A percentile compares a stretch with the other conserved stretches of the same genome.
These are phyloP conservation scores for Gonapodya prolifera DNA, from an alignment of 192 early-diverging fungal genomes.

Conservation along the genomic window DNA sequence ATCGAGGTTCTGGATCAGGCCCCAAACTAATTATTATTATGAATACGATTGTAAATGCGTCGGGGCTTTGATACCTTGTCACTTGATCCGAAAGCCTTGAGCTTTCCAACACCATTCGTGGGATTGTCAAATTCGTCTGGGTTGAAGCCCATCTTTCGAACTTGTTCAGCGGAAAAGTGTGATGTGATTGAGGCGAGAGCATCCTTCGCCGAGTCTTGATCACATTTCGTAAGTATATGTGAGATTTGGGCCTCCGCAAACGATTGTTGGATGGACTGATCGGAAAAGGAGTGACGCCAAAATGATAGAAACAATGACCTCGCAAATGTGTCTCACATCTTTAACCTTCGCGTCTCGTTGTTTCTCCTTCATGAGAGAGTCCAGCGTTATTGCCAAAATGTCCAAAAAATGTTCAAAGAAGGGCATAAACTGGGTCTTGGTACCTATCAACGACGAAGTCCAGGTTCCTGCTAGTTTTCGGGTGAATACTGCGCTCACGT, in stretches of 20 bases:
- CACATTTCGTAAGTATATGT: not conserved
- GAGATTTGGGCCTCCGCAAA: not conserved
- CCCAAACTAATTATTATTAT: no score
- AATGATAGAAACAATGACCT: no score
- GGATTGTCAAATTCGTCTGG: not conserved
- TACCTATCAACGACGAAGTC: not conserved
- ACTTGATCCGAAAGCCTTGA: no score
- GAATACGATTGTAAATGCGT: no score
- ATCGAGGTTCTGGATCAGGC: no score
- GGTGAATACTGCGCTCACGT: not conserved
- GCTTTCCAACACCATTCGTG: no score
- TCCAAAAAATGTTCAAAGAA: not conserved
- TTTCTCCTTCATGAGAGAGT: not conserved
- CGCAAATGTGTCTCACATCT: not conserved
- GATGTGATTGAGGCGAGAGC: not conserved
- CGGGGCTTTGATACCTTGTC: no score
- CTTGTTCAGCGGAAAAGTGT: not conserved
- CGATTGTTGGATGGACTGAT: not conserved
- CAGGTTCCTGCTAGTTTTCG: no score
- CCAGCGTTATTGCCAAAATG: not conserved
- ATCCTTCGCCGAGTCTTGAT: not conserved
- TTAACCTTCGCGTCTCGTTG: not conserved
- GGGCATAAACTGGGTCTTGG: not conserved
- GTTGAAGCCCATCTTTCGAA: not conserved
- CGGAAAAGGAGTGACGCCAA: not conserved